These are phyloP conservation scores for Brassica rapa DNA, from an alignment of 345 rosid genomes.

Conservation along the genomic window DNA sequence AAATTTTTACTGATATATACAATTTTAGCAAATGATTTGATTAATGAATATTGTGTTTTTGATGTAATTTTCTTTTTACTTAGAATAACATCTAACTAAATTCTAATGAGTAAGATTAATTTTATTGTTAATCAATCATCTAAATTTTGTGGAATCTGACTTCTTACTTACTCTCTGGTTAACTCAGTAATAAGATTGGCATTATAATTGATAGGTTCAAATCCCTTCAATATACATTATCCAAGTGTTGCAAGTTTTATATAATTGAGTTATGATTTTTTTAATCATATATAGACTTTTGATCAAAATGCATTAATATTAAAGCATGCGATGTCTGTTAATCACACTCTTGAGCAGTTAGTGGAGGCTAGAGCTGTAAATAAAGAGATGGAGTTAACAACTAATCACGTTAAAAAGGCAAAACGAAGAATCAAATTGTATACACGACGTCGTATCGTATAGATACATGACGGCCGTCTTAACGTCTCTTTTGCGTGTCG, in stretches of 20 bases:
- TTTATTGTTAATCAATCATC: not conserved
- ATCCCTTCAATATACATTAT: not conserved
- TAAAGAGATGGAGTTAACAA: not conserved
- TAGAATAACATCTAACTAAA: not conserved
- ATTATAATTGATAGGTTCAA: not conserved
- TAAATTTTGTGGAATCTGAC: not conserved
- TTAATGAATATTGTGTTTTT: not conserved
- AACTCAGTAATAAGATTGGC: not conserved
- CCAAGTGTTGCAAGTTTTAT: not conserved
- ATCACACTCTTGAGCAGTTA: slow-evolving; percentile 41
- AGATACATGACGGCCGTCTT: slow-evolving; percentile 44
- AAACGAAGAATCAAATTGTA: slow-evolving; percentile 8
- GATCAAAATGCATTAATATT: not conserved
- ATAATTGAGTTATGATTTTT: not conserved
- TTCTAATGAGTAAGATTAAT: not conserved
- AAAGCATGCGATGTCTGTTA: slow-evolving; percentile 29
- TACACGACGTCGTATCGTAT: slow-evolving; percentile 19
- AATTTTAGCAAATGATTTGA: not conserved
- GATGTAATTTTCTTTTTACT: not conserved
- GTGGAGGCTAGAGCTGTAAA: slow-evolving; percentile 44
- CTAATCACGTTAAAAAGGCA: slow-evolving; percentile 30
- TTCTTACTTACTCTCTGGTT: not conserved
- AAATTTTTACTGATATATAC: not conserved
- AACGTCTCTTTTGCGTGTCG: slow-evolving; percentile 40
- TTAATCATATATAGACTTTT: not conserved